These are phyloP conservation scores for Picea abies DNA, from an alignment of 83 land plant species.

Conservation along the genomic window DNA sequence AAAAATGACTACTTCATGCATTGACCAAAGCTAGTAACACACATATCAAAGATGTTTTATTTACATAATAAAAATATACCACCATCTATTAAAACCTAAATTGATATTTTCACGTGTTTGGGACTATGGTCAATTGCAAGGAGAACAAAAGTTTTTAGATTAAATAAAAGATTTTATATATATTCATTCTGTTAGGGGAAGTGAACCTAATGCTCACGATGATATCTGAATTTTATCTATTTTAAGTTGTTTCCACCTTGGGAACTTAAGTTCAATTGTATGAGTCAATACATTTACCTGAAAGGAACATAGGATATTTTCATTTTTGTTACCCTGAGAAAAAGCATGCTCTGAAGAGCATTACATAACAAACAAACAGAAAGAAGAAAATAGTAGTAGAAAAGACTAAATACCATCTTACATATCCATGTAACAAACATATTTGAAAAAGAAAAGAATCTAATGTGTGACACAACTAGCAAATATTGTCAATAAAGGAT, in stretches of 20 bases:
- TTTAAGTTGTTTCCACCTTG: conserved; percentile 19
- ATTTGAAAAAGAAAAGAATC: background rate
- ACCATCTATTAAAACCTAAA: no score
- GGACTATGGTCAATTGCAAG: no score
- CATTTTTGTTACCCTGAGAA: background rate
- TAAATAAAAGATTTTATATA: no score
- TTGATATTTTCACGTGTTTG: no score
- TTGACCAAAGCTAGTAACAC: no score
- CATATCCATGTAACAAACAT: background rate
- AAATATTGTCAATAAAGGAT: background rate
- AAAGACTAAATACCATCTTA: background rate
- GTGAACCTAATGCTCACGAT: conserved; percentile 9
- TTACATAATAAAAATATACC: no score
- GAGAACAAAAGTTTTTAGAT: no score
- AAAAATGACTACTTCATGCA: no score
- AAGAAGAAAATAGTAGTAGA: background rate
- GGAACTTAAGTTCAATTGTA: conserved; percentile 36
- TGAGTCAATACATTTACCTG: conserved; percentile 73
- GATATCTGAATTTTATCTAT: conserved; percentile 23
- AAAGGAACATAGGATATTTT: background rate
- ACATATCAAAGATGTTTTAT: no score
- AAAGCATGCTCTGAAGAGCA: background rate
- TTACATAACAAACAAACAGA: background rate
- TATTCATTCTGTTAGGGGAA: no score
- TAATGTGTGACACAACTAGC: no score